Evolutionary conservation across 148 eudicot species (phyloP), one percentile per base, ranked within the genome.

Genomic region (Rhododendron simsii): DNA sequence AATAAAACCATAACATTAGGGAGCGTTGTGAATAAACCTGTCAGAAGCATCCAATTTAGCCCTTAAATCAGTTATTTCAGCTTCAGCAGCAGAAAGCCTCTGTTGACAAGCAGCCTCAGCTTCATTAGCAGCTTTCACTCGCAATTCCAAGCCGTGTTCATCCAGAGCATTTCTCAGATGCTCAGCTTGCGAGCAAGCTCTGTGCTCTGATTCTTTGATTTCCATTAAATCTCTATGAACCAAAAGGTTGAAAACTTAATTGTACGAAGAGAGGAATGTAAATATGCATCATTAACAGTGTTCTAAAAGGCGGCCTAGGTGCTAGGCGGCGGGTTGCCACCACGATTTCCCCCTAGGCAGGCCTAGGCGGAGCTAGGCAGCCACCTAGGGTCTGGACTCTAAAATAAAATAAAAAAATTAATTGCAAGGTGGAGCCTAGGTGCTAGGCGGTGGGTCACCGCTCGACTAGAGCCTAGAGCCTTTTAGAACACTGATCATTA

Each of bases 81-180:
- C 93, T 92, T 95, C 98, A 55, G 98, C 98, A 88, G 91, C 90
- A 87, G 94, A 90, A 28, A 96, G 92, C 78, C 99, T 91, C 87
- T 88, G 91, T 87, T 91, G 96, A 92, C 93, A 96, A 87, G 98
- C 98, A 86, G 92, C 91, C 89, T 95, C 98, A 35, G 99, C 98
- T 92, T 96, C 99, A 90, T 93, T 92, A 80, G 98, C 98, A 85
- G 99, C 98, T 91, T 90, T 96, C 57, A 96, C 90, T 89, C 99
- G 92, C 86, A 96, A 92, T 91, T 95, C 98, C 69, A 96, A 85
- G 85, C 93, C 89, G 87, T 96, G 99, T 88, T 96, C 99, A 78
- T 92, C 91, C 75, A 93, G 89, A 85, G 95, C 98, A 85, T 88
- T 90, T 89, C 90, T 95, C 89, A 96, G 85, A 85, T 81, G 74